phyloP scores from a whole-genome alignment of 2,329 filamentous ascomycete species.

The Aspergillus transmontanensis region DNA sequence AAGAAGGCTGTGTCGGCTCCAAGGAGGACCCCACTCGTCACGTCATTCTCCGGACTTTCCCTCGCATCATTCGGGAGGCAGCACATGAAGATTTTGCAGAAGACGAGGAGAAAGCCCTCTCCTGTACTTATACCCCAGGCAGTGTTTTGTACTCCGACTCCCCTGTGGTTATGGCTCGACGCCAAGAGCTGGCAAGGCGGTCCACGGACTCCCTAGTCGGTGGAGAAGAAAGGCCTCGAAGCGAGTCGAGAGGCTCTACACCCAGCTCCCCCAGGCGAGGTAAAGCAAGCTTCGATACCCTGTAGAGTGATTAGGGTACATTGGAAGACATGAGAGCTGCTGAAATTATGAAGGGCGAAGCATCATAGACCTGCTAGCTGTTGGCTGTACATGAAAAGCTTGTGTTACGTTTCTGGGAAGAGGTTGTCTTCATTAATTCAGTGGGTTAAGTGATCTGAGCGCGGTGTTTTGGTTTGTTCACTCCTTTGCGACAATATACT shows the following conservation, averaged over 20 bases:
- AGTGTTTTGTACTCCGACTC: slow-evolving; percentile 55
- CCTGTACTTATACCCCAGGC: slow-evolving; percentile 53
- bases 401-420: background rate
- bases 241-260: slow-evolving; percentile 19
- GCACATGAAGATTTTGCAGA: slow-evolving; percentile 52
- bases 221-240: slow-evolving; percentile 13
- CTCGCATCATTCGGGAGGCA: slow-evolving; percentile 55
- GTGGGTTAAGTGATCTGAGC: background rate
- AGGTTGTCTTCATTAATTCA: background rate
- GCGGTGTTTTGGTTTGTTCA: slow-evolving; percentile 4
- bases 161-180: slow-evolving; percentile 42
- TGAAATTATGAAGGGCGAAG: background rate
- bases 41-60: slow-evolving; percentile 55
- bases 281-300: slow-evolving; percentile 1
- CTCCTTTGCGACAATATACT: background rate
- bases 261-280: slow-evolving; percentile 4
- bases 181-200: slow-evolving; percentile 43
- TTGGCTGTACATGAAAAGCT: background rate
- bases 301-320: background rate
- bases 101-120: slow-evolving; percentile 46
- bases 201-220: slow-evolving; percentile 19
- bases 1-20: slow-evolving; percentile 18
- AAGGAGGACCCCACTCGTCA: slow-evolving; percentile 37
- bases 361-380: background rate
- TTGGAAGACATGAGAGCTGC: background rate